A percentile compares a stretch with the other conserved stretches of the same genome.
These are phyloP conservation scores for Beauveria asiatica DNA, from an alignment of 2,329 filamentous ascomycete species.

Conservation along the genomic window DNA sequence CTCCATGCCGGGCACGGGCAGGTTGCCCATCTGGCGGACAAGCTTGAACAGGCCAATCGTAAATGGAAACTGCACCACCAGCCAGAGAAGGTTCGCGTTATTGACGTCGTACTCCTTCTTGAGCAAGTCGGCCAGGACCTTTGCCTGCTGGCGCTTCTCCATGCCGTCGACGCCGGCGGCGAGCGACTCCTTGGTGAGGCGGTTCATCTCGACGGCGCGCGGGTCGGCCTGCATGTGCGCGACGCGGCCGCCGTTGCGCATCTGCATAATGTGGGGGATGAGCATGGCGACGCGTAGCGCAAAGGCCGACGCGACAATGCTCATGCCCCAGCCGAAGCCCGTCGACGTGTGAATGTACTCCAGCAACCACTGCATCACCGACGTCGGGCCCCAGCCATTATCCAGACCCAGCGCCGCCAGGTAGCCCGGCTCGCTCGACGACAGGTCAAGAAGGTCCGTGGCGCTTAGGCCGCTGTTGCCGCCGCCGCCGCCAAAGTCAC, in stretches of 20 bases:
- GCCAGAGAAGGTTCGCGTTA: conserved; percentile 28
- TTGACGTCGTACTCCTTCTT: conserved; percentile 28
- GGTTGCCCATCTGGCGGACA: conserved; percentile 59
- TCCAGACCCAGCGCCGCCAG: conserved; percentile 76
- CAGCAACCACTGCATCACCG: conserved; percentile 63
- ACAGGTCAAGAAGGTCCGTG: conserved; percentile 45
- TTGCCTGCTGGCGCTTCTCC: conserved; percentile 32
- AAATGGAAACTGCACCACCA: conserved; percentile 49
- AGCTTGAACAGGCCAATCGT: conserved; percentile 76
- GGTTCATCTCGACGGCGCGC: conserved; percentile 38
- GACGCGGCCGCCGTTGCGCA: conserved; percentile 42
- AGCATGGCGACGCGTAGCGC: conserved; percentile 57
- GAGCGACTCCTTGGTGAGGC: conserved; percentile 39
- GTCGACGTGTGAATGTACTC: conserved; percentile 74
- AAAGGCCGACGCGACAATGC: conserved; percentile 59
- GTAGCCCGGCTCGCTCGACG: conserved; percentile 70
- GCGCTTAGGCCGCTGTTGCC: conserved; percentile 29
- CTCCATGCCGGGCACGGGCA: conserved; percentile 76
- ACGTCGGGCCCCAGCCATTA: conserved; percentile 65
- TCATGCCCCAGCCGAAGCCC: conserved; percentile 74
- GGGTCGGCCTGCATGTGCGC: conserved; percentile 47
- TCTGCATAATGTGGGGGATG: conserved; percentile 41
- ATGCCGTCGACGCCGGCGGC: conserved; percentile 19
- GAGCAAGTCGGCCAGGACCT: conserved; percentile 28
- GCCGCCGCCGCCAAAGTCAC: conserved; percentile 22